A percentile compares a stretch with the other conserved stretches of the same genome.
phyloP scores from a whole-genome alignment of 1,284 basidiomycete genomes.

The Apiotrichum brassicae region DNA sequence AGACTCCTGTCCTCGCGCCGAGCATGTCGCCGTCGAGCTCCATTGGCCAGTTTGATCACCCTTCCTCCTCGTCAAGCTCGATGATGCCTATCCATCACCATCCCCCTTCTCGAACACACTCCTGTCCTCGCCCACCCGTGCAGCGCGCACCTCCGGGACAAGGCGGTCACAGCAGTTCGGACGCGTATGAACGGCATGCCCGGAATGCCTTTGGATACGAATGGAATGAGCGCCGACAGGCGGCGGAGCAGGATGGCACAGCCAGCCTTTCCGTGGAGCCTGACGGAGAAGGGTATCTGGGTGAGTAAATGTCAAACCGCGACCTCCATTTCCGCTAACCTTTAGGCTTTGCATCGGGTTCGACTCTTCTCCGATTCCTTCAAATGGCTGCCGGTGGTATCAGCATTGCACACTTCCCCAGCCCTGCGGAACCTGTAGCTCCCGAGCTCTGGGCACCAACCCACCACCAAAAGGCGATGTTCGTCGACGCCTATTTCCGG shows the following conservation, averaged over 20 bases:
- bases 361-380: constrained; percentile 21
- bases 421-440: background rate
- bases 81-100: too few species aligned
- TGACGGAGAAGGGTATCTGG: constrained; percentile 23
- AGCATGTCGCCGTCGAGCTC: constrained; percentile 2
- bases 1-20: background rate
- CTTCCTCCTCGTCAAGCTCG: background rate
- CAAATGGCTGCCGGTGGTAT: constrained; percentile 17
- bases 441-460: constrained; percentile 10
- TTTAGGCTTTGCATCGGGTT: constrained; percentile 23
- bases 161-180: constrained; percentile 1
- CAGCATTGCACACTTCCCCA: background rate
- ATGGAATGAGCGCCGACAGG: constrained; percentile 17
- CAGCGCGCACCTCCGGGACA: too few species aligned
- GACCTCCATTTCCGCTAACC: background rate
- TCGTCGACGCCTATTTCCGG: constrained; percentile 23
- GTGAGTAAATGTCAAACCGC: too few species aligned
- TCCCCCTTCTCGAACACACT: background rate
- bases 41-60: background rate
- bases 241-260: constrained; percentile 20
- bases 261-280: constrained; percentile 22
- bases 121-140: too few species aligned
- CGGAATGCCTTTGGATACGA: constrained; percentile 18
- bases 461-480: constrained; percentile 3
- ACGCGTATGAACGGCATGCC: constrained; percentile 14